phyloP scores from a whole-genome alignment of 1,139 yeast species.

The Protomyces macrosporus region DNA sequence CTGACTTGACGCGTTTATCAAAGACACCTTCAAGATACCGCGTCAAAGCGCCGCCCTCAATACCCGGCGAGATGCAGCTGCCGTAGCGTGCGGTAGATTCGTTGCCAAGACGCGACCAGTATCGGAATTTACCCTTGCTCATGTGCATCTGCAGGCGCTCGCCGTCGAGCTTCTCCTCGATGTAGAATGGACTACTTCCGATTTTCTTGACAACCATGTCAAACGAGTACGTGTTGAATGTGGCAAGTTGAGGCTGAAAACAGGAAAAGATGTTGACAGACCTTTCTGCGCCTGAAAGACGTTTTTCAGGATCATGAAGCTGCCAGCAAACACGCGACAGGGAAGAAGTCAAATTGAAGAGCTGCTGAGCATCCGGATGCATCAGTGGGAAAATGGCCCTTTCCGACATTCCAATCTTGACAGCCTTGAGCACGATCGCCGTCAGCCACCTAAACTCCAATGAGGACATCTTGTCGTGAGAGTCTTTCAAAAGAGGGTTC shows the following conservation, averaged over 20 bases:
- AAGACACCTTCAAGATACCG: constrained; percentile 49
- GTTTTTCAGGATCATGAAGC: constrained; percentile 47
- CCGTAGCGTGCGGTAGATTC: constrained; percentile 78
- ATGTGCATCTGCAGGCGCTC: constrained; percentile 76
- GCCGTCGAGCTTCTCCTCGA: constrained; percentile 93
- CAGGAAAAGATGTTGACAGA: constrained; percentile 35
- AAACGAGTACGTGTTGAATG: constrained; percentile 43
- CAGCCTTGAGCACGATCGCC: constrained; percentile 58
- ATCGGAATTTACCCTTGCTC: constrained; percentile 48
- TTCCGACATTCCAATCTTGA: constrained; percentile 55
- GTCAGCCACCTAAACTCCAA: constrained; percentile 67
- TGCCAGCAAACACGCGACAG: constrained; percentile 58
- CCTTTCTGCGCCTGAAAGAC: constrained; percentile 46
- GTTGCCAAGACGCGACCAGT: constrained; percentile 61
- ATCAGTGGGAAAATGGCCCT: constrained; percentile 56
- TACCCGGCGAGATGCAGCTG: constrained; percentile 42
- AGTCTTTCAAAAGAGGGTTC: constrained; percentile 44
- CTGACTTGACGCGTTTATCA: constrained; percentile 43
- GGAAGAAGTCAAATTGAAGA: constrained; percentile 64
- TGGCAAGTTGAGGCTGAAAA: constrained; percentile 60
- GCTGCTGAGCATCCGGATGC: constrained; percentile 74
- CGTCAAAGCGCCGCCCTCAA: constrained; percentile 54
- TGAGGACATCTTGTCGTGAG: constrained; percentile 54
- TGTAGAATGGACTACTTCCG: constrained; percentile 48
- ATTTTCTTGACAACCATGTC: constrained; percentile 28